Conservation (phyloP, 306 rosid genomes). For the Trifolium fragiferum region DNA sequence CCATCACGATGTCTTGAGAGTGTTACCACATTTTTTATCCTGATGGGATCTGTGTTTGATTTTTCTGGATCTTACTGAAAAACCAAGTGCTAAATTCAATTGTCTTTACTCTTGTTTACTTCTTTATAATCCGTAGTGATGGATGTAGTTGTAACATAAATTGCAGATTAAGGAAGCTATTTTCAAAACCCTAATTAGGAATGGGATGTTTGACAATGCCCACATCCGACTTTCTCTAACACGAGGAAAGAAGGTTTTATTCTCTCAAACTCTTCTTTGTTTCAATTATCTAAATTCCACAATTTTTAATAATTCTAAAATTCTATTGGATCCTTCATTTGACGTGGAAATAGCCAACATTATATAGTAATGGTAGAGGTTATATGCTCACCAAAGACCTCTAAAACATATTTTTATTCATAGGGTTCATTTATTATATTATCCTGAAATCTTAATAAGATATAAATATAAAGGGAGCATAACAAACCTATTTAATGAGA, state of each 20-base stretch:
- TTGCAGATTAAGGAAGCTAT: slow-evolving; percentile 71
- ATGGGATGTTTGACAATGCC: slow-evolving; percentile 82
- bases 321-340: slow-evolving; percentile 3
- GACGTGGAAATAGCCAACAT: too few relatives aligned
- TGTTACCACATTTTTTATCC: slow-evolving; percentile 22
- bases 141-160: background rate
- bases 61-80: background rate
- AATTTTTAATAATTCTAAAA: background rate
- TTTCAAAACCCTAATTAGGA: slow-evolving; percentile 74
- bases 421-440: too few relatives aligned
- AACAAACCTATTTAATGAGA: too few relatives aligned
- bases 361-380: too few relatives aligned
- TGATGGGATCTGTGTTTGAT: background rate
- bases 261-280: slow-evolving; percentile 12
- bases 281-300: slow-evolving; percentile 9
- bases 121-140: background rate
- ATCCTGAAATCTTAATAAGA: too few relatives aligned
- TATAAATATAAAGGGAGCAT: too few relatives aligned
- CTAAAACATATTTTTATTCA: too few relatives aligned
- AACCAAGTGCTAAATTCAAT: background rate
- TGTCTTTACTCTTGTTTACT: too few relatives aligned
- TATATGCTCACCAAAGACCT: too few relatives aligned
- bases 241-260: slow-evolving; percentile 68
- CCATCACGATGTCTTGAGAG: slow-evolving; percentile 12
- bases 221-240: slow-evolving; percentile 84